phyloP scores from a whole-genome alignment of 805 yeast genomes.

The Candida koratica region DNA sequence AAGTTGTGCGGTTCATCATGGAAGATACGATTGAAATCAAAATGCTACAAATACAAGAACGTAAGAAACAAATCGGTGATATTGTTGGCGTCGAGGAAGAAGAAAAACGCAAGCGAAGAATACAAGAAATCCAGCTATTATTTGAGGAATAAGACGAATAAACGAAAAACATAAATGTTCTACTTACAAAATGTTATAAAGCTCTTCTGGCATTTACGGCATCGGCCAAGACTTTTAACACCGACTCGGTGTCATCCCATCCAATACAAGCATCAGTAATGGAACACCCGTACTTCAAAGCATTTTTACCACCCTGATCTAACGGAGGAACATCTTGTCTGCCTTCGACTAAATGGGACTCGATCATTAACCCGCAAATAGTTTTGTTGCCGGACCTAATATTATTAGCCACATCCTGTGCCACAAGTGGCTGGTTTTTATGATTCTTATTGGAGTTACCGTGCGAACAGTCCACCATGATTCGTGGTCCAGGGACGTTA shows the following conservation, averaged over 20 bases:
- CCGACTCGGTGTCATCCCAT: constrained; percentile 82
- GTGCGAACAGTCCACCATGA: constrained; percentile 98
- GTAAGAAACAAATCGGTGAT: constrained; percentile 78
- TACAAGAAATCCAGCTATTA: constrained; percentile 67
- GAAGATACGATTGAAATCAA: constrained; percentile 81
- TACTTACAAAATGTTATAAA: constrained; percentile 6
- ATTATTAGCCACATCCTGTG: constrained; percentile 76
- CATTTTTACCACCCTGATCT: constrained; percentile 44
- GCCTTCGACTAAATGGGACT: constrained; percentile 88
- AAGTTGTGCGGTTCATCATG: constrained; percentile 75
- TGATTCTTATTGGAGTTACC: constrained; percentile 94
- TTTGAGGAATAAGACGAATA: constrained; percentile 41
- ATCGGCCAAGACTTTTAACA: constrained; percentile 72
- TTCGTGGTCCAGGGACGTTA: constrained; percentile 44
- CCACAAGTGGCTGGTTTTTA: constrained; percentile 94
- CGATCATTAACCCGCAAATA: constrained; percentile 94
- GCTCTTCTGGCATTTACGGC: constrained; percentile 83
- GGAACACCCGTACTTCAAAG: constrained; percentile 86
- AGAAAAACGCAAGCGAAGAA: constrained; percentile 62
- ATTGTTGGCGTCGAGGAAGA: constrained; percentile 74
- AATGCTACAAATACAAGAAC: constrained; percentile 82
- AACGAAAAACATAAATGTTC: neutral
- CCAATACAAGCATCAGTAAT: constrained; percentile 96
- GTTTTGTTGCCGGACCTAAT: constrained; percentile 72
- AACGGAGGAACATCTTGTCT: constrained; percentile 72